Percentiles rank a stretch among this genome's conserved stretches.
Conservation (phyloP, 768 basidiomycete species). For the Serendipita vermifera region DNA sequence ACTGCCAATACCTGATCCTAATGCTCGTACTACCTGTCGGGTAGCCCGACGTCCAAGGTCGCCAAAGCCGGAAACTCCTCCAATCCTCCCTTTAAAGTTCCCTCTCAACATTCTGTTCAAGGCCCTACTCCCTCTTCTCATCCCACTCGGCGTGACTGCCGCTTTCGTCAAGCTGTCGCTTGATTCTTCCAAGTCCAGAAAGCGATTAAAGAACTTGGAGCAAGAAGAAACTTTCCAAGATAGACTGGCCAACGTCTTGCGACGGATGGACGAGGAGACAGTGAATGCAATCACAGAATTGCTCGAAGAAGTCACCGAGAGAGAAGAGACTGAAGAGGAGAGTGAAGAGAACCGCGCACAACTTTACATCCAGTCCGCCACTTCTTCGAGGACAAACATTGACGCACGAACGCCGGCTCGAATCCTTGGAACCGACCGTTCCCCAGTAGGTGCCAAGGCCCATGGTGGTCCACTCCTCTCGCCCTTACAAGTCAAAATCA, state of each 20-base stretch:
- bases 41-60: too few relatives aligned
- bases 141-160: conserved; percentile 46
- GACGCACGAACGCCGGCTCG: too few relatives aligned
- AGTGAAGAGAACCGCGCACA: too few relatives aligned
- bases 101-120: conserved; percentile 62
- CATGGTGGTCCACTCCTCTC: too few relatives aligned
- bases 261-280: conserved; percentile 23
- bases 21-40: too few relatives aligned
- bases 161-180: conserved; percentile 44
- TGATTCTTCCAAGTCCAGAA: conserved; percentile 27
- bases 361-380: too few relatives aligned
- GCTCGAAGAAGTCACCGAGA: conserved; percentile 29
- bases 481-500: conserved; percentile 43
- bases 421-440: too few relatives aligned
- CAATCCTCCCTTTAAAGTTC: conserved; percentile 44
- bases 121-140: conserved; percentile 45
- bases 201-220: background rate
- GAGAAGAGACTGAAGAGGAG: conserved; percentile 15
- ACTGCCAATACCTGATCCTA: conserved; percentile 23
- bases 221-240: conserved; percentile 12
- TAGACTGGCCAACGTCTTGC: conserved; percentile 3
- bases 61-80: conserved; percentile 38
- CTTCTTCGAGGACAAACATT: too few relatives aligned
- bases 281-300: conserved; percentile 48
- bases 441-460: too few relatives aligned